Base-by-base conservation (phyloP, 2,329 filamentous ascomycete species). In the Cytospora paraplurivora region DNA sequence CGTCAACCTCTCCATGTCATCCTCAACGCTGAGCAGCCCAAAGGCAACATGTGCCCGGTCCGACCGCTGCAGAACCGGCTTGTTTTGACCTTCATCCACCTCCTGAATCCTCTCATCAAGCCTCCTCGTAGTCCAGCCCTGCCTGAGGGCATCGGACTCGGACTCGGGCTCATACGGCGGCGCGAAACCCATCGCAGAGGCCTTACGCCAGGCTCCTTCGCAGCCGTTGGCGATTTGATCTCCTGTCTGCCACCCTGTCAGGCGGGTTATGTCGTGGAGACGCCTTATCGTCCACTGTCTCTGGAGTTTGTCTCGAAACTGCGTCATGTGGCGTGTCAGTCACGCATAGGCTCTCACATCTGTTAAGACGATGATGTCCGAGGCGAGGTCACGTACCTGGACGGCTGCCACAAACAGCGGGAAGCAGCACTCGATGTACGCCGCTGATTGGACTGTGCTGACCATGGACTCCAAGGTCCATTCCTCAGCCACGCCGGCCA, bases 211-310 rank as follows among this genome's bases (percentile, higher is more conserved):
- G 0, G 87, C 84, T 3, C 87, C 88, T 75, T 98, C 93, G 74
- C 92, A 96, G 1, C 92, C 93, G 56, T 85, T 82, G 0, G 92
- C 92, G 67, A 97, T 94, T 49, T 93, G 86, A 38, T 86, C 84
- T 1, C 92, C 90, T 1, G 90, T 92, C 70, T 92, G 89, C 90
- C 92, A 97, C 0, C 95, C 95, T 0, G 92, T 97, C 8, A 95
- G 81, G 1, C 88, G 85, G 2, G 90, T 86, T 47, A 96, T 88
- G 69, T 92, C 88, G 69, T 87, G 84, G 62, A 97, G 82, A 34
- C 90, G 86, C 38, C 83, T 82, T 67, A 97, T 83, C 0, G 89
- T 85, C 91, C 92, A 96, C 63, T 85, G 82, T 1, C 95, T 87
- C 71, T 98, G 93, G 0, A 76, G 78, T 5, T 86, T 74, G 64